A percentile compares a stretch with the other conserved stretches of the same genome.
Evolutionary conservation across 768 basidiomycete species (phyloP).

Genomic region (Hortiboletus campestris): DNA sequence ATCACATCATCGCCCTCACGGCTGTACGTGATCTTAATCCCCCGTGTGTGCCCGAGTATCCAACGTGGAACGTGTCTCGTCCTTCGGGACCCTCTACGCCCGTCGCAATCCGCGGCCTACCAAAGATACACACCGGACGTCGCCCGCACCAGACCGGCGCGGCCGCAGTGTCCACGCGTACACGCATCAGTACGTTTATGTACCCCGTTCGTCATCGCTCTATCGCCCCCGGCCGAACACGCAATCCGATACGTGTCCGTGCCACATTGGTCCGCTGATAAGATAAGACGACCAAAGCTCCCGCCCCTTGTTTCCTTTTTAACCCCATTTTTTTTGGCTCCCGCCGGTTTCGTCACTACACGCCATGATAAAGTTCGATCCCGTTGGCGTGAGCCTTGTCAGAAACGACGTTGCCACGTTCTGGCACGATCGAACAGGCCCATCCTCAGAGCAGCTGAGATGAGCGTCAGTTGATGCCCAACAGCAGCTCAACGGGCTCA

Average conservation of each 20-base stretch:
- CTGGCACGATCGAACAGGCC: background rate
- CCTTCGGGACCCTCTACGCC: conserved; percentile 17
- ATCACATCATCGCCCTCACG: conserved; percentile 16
- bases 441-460: background rate
- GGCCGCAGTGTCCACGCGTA: conserved; percentile 10
- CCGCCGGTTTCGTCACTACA: conserved; percentile 18
- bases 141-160: conserved; percentile 7
- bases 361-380: background rate
- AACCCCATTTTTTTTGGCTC: background rate
- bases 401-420: background rate
- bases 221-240: conserved; percentile 18
- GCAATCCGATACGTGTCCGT: conserved; percentile 24
- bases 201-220: conserved; percentile 7
- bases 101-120: conserved; percentile 19
- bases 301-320: conserved; percentile 17
- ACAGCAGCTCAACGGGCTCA: background rate
- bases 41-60: conserved; percentile 10
- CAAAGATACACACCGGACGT: conserved; percentile 2
- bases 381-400: background rate
- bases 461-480: background rate
- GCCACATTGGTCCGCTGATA: conserved; percentile 24
- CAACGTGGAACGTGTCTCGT: conserved; percentile 22
- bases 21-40: conserved; percentile 23
- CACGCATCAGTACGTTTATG: conserved; percentile 4
- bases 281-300: conserved; percentile 27